These are phyloP conservation scores for Penicillium sp. DNA, from an alignment of 2,329 filamentous ascomycete genomes.

Conservation along the genomic window DNA sequence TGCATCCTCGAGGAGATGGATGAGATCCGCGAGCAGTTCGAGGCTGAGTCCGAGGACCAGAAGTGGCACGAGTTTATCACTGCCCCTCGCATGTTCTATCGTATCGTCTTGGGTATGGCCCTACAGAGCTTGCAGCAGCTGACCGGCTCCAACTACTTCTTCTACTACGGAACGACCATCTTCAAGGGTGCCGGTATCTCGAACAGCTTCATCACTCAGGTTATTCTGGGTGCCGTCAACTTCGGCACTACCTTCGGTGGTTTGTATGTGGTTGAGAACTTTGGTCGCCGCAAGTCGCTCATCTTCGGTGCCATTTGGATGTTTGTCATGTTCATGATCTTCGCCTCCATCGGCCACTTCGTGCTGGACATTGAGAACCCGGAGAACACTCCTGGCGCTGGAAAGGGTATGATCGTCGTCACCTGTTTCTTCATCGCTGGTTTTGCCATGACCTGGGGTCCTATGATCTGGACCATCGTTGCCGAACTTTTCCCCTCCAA, in stretches of 20 bases:
- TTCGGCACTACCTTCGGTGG: conserved; percentile 66
- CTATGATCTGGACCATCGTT: conserved; percentile 53
- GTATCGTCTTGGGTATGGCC: conserved; percentile 43
- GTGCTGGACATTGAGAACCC: conserved; percentile 40
- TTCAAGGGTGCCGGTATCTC: conserved; percentile 66
- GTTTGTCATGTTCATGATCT: conserved; percentile 65
- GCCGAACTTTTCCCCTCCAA: conserved; percentile 46
- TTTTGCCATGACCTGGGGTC: conserved; percentile 70
- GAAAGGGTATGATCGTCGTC: conserved; percentile 70
- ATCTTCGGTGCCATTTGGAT: conserved; percentile 68
- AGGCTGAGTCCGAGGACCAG: conserved; percentile 49
- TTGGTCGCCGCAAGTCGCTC: conserved; percentile 67
- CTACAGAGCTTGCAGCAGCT: conserved; percentile 48
- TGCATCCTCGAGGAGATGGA: conserved; percentile 55
- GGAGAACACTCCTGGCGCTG: conserved; percentile 49
- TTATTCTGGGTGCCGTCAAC: conserved; percentile 68
- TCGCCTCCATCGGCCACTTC: conserved; percentile 58
- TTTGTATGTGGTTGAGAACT: conserved; percentile 68
- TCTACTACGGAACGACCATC: conserved; percentile 55
- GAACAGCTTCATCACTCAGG: conserved; percentile 64
- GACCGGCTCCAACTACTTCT: conserved; percentile 49
- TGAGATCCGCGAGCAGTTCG: conserved; percentile 59
- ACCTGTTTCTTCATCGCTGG: conserved; percentile 71
- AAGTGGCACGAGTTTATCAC: conserved; percentile 47
- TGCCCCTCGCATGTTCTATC: conserved; percentile 48